A percentile compares a stretch with the other conserved stretches of the same genome.
phyloP scores from a whole-genome alignment of 306 rosid genomes.

The Dalbergia cultrata region DNA sequence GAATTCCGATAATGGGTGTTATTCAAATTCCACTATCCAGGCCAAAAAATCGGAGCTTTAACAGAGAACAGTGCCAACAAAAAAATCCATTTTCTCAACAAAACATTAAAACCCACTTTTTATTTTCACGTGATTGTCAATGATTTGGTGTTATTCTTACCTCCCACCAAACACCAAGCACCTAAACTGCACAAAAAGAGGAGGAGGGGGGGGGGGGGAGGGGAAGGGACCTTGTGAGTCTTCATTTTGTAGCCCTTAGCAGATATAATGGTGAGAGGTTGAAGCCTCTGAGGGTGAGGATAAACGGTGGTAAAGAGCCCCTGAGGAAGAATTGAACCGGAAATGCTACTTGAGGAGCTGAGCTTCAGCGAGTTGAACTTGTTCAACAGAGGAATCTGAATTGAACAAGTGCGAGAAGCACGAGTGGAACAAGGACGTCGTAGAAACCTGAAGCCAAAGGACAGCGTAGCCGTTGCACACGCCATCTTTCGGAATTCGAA shows the following conservation, averaged over 20 bases:
- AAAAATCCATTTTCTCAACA: not conserved
- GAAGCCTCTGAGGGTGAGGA: slow-evolving; percentile 45
- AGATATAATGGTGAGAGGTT: slow-evolving; percentile 71
- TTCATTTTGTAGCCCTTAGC: slow-evolving; percentile 95
- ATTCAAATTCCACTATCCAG: not conserved
- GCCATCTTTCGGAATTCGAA: slow-evolving; percentile 56
- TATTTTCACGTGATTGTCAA: not conserved
- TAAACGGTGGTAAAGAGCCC: slow-evolving; percentile 44
- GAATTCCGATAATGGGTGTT: slow-evolving; percentile 1
- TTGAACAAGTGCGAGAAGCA: slow-evolving; percentile 49
- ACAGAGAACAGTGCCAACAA: not conserved
- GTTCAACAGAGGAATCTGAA: slow-evolving; percentile 51
- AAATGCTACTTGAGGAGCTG: slow-evolving; percentile 62
- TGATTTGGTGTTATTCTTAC: not conserved
- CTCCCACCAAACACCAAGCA: not conserved
- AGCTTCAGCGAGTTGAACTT: slow-evolving; percentile 57
- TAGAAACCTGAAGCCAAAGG: slow-evolving; percentile 50
- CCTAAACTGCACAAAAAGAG: not conserved
- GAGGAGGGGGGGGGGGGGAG: not conserved
- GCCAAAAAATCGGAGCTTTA: not conserved
- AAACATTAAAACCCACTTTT: not conserved
- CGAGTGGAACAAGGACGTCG: slow-evolving; percentile 44
- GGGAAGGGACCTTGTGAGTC: slow-evolving; percentile 82
- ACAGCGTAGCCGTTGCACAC: slow-evolving; percentile 54
- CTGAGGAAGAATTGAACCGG: slow-evolving; percentile 59